Evolutionary conservation across 768 basidiomycete species (phyloP), one percentile per base, ranked within the genome.

Genomic region (Termitomyces sp.): DNA sequence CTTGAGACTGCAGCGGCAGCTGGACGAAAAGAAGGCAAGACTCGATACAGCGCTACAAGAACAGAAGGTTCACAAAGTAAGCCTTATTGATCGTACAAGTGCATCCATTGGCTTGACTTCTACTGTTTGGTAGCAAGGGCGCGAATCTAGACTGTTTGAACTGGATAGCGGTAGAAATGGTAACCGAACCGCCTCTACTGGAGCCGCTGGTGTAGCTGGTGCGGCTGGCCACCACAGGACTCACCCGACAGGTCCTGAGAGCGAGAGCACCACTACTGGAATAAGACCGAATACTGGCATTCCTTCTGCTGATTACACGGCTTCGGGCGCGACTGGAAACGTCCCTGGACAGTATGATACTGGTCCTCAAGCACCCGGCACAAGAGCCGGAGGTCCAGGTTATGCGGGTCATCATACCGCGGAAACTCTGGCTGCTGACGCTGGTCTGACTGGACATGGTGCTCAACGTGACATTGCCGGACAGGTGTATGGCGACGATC

Each of bases 11-110:
- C 59, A 70, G 43, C 56, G 62, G 22, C 62, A 61, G 12, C 14
- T 74, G 6, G 53, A 69, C 20, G 36, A 46, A 10, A 71, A 71
- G 57, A 64, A 69, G 43, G 55, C 57, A 24, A 65, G 64, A 14
- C 58, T 71, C 4, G 65, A 71, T 18, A 59, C 61, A 1, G 65
- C 64, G 1, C 55, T 68, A 16, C 62, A 62, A 34, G 61, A 61
- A 3, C 67, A 71, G 26, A 62, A 69, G 30, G 46, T 50, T 22
- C 64, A 71, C 45, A 62, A 63, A 36, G 72, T 70, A 20, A 57
- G 64, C 59, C 44, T 47, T 22, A 18, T 36, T 5, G 16, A 18
- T 45, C 22, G 1, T 42, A n/a, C 9, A 24, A 36, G 1, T 16
- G 3, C 4, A 24, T 24, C 18, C 14, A 24, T 33, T 2, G 14